Evolutionary conservation across 2,329 filamentous ascomycete species (phyloP), one percentile per base, ranked within the genome.

Genomic region (Aspergillus ochraceoroseus): DNA sequence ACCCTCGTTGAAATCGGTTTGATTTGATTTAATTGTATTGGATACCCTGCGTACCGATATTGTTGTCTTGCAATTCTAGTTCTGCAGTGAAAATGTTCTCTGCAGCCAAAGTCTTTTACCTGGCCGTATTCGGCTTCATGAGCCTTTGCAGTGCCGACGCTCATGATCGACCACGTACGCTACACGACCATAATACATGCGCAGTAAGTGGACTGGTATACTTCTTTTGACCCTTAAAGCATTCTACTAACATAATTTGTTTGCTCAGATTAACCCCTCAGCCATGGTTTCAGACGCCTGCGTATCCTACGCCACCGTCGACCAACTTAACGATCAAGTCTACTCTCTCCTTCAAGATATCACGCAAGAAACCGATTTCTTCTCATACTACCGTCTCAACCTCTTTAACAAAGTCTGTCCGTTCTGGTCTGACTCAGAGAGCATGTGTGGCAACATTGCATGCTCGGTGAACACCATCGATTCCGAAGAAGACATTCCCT

Each of bases 401-500:
- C 76, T 98, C 13, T 98, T 87, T 67, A 85, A 94, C 66, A 95
- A 92, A 66, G 80, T 79, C 67, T 98, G 92, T 59, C 92, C 92
- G 0, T 98, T 96, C 64, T 98, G 92, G 90, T 79, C 82, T 59
- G 92, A 98, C 64, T 83, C 88, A 47, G 84, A 85, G 65, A 87
- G 87, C 64, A 86, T 95, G 76, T 98, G 92, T 66, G 92, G 89
- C 51, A 98, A 98, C 67, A 88, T 94, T 54, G 92, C 89, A 13
- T 98, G 92, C 63, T 86, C 90, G 7, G 92, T 98, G 12, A 88
- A 92, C 61, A 96, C 90, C 1, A 75, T 96, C 46, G 90, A 96
- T 39, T 89, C 94, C 51, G 90, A 98, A 66, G 85, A 94, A 48
- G 90, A 96, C 51, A 88, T 98, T 39, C 92, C 92, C 6, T 72